Evolutionary conservation across 768 basidiomycete species (phyloP).

Genomic region (Serendipita sp.): DNA sequence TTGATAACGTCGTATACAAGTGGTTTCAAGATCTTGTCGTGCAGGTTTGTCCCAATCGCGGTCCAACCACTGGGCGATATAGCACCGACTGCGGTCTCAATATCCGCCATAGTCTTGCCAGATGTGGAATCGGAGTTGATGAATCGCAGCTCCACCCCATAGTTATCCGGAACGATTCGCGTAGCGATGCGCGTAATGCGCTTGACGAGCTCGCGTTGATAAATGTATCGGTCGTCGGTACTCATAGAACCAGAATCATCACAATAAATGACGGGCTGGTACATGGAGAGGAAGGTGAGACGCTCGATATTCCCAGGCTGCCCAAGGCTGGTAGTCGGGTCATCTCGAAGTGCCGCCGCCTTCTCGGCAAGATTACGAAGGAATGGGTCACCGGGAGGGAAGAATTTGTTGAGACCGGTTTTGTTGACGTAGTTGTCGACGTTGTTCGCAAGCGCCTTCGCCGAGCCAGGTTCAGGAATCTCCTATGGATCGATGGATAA

Average conservation of each 20-base stretch:
- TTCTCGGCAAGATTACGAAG: constrained; percentile 6
- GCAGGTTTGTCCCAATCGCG: too few relatives aligned
- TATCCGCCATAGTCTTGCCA: too few relatives aligned
- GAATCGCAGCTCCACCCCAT: constrained; percentile 15
- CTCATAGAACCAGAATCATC: constrained; percentile 16
- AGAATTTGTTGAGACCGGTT: constrained; percentile 12
- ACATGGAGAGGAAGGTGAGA: constrained; percentile 13
- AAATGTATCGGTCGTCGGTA: constrained; percentile 13
- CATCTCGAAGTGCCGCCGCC: constrained; percentile 6
- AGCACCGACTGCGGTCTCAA: too few relatives aligned
- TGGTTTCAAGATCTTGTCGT: too few relatives aligned
- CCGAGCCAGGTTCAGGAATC: too few relatives aligned
- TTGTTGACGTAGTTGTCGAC: constrained; percentile 8
- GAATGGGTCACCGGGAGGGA: constrained; percentile 3
- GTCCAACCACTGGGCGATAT: too few relatives aligned
- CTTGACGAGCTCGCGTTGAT: constrained; percentile 10
- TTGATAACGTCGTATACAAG: too few relatives aligned
- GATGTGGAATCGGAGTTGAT: constrained; percentile 12
- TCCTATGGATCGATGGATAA: too few relatives aligned
- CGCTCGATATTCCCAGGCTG: constrained; percentile 14
- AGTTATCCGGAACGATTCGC: constrained; percentile 15
- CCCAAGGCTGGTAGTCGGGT: constrained; percentile 8
- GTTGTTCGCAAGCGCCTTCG: not conserved
- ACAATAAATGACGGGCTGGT: constrained; percentile 12
- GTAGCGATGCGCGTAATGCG: constrained; percentile 14